A percentile compares a stretch with the other conserved stretches of the same genome.
Evolutionary conservation across 2,329 filamentous ascomycete genomes (phyloP).

Genomic region (Clarireedia sp.): DNA sequence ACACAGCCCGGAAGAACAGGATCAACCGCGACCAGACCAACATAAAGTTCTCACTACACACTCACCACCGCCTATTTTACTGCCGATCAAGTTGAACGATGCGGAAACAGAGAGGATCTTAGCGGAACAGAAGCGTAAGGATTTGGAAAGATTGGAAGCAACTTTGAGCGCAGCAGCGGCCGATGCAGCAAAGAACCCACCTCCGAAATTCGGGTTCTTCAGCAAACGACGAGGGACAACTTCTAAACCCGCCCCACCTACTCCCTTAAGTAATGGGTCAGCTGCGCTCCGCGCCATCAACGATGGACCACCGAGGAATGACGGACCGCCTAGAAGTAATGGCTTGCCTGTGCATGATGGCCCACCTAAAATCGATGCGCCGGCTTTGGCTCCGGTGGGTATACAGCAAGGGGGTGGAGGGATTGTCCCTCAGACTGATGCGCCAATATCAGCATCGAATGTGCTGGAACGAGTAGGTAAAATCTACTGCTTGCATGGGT

Average conservation of each 20-base stretch:
- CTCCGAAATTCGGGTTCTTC: slow-evolving; percentile 26
- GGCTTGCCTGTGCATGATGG: slow-evolving; percentile 3
- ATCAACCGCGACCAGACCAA: slow-evolving; percentile 11
- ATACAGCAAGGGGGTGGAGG: slow-evolving; percentile 26
- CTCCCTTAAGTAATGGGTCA: not conserved
- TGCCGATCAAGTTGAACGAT: slow-evolving; percentile 12
- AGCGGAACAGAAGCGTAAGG: slow-evolving; percentile 28
- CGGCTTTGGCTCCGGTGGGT: slow-evolving; percentile 5
- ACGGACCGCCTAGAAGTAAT: slow-evolving; percentile 1
- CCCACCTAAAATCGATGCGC: slow-evolving; percentile 11
- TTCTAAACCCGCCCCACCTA: slow-evolving; percentile 9
- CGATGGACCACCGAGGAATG: slow-evolving; percentile 12
- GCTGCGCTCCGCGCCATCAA: slow-evolving; percentile 4
- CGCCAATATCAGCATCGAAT: slow-evolving; percentile 74
- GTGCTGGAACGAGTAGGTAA: slow-evolving; percentile 63
- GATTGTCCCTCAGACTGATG: slow-evolving; percentile 54
- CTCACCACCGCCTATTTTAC: not conserved
- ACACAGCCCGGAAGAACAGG: slow-evolving; percentile 9
- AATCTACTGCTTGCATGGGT: slow-evolving; percentile 4
- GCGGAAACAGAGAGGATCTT: slow-evolving; percentile 22
- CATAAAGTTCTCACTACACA: slow-evolving; percentile 2
- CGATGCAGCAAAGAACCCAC: slow-evolving; percentile 6
- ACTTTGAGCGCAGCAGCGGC: slow-evolving; percentile 26
- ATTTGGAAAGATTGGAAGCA: slow-evolving; percentile 27
- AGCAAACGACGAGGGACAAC: slow-evolving; percentile 19